Base-by-base conservation (phyloP, 495 filamentous ascomycete genomes). In the Lasiosphaeria ovina region DNA sequence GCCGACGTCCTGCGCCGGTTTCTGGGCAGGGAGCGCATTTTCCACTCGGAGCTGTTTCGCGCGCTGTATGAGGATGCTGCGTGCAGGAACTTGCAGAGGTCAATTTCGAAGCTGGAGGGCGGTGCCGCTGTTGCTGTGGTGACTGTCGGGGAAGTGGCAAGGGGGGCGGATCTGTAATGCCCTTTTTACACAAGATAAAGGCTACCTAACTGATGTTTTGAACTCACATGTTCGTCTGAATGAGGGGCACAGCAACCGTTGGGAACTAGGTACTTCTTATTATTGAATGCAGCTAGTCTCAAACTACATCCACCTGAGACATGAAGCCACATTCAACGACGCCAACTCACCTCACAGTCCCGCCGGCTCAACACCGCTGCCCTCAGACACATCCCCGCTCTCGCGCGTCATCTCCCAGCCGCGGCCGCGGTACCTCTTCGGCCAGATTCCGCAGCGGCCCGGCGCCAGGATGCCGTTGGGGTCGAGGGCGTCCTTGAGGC, bases 381-480 rank as follows among this genome's bases (percentile, higher is more conserved):
- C 44, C 12, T 47, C 44, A n/a, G 12, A 14, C 51, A 31, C 51
- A 31, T 72, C 66, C 12, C 69, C 71, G 51, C 70, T 51, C 5
- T 69, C 73, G 49, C 71, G 62, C 10, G 63, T 62, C 54, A 74
- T 73, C 62, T 75, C 72, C 72, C 69, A 77, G 12, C 67, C 71
- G 9, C 69, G 60, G 10, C 65, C 65, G 33, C 72, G 62, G 66
- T 85, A 85, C 32, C 72, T 67, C 66, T 76, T 78, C 4, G 80
- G 81, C 83, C 83, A 85, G 49, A 85, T 80, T 0, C 83, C 83
- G 58, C 72, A 78, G 61, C 79, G 77, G 0, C 83, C 83, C 0
- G 83, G 82, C 3, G 80, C 77, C 54, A 85, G 62, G 48, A 86
- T 84, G 0, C 81, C 80, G 53, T 85, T 85, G 4, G 81, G 82